A percentile compares a stretch with the other conserved stretches of the same genome.
phyloP scores from a whole-genome alignment of 305 asterid species.

The Vinca major region DNA sequence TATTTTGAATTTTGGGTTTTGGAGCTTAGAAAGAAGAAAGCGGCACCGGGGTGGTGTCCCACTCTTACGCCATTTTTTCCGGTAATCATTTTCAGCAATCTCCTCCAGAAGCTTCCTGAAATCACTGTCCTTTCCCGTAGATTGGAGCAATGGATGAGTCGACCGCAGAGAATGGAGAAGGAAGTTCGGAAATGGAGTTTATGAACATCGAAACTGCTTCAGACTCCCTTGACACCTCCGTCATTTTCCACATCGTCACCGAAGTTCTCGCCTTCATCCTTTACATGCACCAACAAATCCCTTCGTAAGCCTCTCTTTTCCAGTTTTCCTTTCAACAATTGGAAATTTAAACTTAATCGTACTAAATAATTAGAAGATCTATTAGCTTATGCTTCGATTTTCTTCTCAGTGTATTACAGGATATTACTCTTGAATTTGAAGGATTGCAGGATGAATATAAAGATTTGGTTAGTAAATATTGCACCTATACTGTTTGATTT shows the following conservation, averaged over 20 bases:
- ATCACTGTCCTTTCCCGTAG: background rate
- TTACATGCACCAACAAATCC: slow-evolving; percentile 95
- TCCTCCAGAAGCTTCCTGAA: background rate
- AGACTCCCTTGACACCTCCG: slow-evolving; percentile 46
- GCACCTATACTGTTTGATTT: background rate
- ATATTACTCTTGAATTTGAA: slow-evolving; percentile 62
- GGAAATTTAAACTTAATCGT: background rate
- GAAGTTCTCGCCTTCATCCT: slow-evolving; percentile 72
- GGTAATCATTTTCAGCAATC: background rate
- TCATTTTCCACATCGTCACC: slow-evolving; percentile 56
- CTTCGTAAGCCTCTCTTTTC: slow-evolving; percentile 41
- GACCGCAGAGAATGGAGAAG: slow-evolving; percentile 35
- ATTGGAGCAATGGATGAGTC: background rate
- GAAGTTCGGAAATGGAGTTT: slow-evolving; percentile 48
- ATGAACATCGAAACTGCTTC: slow-evolving; percentile 40
- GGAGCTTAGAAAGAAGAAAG: background rate
- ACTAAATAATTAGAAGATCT: slow-evolving; percentile 4
- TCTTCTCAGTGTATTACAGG: slow-evolving; percentile 58
- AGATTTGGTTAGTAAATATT: slow-evolving; percentile 47
- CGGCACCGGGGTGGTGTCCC: background rate
- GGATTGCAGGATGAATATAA: slow-evolving; percentile 46
- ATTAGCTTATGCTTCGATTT: slow-evolving; percentile 9
- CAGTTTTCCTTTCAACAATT: background rate
- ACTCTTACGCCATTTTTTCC: background rate
- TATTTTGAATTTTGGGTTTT: background rate